Evolutionary conservation across 768 basidiomycete genomes (phyloP).

Genomic region (Pleurotus eryngii): DNA sequence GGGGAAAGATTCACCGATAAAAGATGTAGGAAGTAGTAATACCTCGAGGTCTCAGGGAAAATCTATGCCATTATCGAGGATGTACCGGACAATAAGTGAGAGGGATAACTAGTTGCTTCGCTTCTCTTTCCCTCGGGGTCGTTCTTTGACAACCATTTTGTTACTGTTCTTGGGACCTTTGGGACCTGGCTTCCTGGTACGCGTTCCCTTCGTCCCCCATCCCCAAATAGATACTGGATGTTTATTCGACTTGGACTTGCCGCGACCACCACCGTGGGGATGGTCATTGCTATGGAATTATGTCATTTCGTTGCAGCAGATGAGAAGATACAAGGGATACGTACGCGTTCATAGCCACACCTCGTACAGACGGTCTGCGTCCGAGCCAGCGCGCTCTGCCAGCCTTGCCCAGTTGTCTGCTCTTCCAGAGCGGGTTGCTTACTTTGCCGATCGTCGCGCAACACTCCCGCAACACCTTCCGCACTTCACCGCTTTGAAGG

Average conservation of each 20-base stretch:
- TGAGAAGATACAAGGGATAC: conserved; percentile 22
- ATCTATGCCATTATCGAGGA: not conserved
- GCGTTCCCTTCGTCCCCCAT: conserved; percentile 87
- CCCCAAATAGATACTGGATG: conserved; percentile 92
- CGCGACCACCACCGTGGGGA: conserved; percentile 97
- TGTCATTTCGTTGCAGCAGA: not conserved
- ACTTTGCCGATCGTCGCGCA: conserved; percentile 89
- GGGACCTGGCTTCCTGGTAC: conserved; percentile 90
- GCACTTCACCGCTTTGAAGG: conserved; percentile 89
- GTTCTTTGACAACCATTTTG: conserved; percentile 84
- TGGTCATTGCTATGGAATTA: conserved; percentile 65
- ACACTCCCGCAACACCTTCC: conserved; percentile 77
- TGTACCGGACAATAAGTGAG: not conserved
- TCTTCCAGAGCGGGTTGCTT: conserved; percentile 89
- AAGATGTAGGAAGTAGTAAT: conserved; percentile 30
- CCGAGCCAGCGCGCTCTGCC: conserved; percentile 88
- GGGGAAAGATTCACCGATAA: too few species aligned
- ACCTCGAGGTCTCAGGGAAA: not conserved
- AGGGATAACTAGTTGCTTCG: conserved; percentile 33
- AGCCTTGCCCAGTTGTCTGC: conserved; percentile 84
- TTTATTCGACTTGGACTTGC: conserved; percentile 95
- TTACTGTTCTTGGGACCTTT: conserved; percentile 89
- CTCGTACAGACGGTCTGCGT: conserved; percentile 78
- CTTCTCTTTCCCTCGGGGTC: conserved; percentile 70
- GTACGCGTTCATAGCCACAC: conserved; percentile 96